Conservation (phyloP, 2,329 filamentous ascomycete species). For the Chaetomium sp. region DNA sequence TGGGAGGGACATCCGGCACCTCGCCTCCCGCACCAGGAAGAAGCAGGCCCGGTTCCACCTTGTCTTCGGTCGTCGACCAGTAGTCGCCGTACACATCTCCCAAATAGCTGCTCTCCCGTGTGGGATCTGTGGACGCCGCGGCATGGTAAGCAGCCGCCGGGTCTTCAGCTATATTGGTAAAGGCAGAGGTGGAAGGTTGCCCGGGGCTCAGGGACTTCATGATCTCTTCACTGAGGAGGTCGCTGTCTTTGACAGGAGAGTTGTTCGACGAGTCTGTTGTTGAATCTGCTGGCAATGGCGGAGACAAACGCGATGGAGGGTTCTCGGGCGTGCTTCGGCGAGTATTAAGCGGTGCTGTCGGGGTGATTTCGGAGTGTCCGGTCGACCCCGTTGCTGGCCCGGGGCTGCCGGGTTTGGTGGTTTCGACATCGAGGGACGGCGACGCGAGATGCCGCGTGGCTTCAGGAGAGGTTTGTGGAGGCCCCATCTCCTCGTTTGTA, state of each 20-base stretch:
- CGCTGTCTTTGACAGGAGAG: slow-evolving; percentile 55
- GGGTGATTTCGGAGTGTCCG: slow-evolving; percentile 29
- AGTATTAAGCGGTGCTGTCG: slow-evolving; percentile 41
- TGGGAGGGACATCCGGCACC: background rate
- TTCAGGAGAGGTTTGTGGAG: background rate
- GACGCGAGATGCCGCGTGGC: background rate
- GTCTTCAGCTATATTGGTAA: slow-evolving; percentile 7
- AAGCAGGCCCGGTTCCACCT: slow-evolving; percentile 16
- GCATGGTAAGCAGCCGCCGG: slow-evolving; percentile 21
- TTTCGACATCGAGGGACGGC: background rate
- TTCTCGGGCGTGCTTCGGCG: slow-evolving; percentile 25
- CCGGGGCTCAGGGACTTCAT: slow-evolving; percentile 59
- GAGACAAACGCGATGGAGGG: slow-evolving; percentile 31
- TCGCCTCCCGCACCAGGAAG: background rate
- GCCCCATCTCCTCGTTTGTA: slow-evolving; percentile 3
- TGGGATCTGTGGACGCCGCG: slow-evolving; percentile 10
- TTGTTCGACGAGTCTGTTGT: slow-evolving; percentile 39
- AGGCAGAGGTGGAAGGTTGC: slow-evolving; percentile 23
- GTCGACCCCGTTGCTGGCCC: slow-evolving; percentile 14
- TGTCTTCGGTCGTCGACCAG: slow-evolving; percentile 48
- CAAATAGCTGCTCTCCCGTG: slow-evolving; percentile 55
- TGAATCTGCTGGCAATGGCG: slow-evolving; percentile 39
- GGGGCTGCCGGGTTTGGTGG: slow-evolving; percentile 16
- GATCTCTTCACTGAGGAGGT: slow-evolving; percentile 67
- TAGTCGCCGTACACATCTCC: slow-evolving; percentile 63